Percentiles rank a stretch among this genome's conserved stretches.
Conservation (phyloP, 1,284 basidiomycete genomes). For the Amylostereum areolatum region DNA sequence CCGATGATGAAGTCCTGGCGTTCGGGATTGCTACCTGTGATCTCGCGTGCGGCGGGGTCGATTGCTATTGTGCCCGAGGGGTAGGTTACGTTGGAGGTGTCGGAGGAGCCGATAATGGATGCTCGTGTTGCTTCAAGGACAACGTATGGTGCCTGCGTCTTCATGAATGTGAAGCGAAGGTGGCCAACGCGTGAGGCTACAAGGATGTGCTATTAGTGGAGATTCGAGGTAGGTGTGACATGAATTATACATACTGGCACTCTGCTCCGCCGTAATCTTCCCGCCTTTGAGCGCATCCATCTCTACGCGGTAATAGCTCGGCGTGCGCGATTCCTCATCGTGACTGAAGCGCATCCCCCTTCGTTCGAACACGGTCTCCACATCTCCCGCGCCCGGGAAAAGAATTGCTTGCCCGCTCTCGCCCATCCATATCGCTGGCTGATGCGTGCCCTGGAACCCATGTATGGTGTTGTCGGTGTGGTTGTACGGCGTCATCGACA, state of each 20-base stretch:
- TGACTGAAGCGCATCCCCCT: slow-evolving; percentile 57
- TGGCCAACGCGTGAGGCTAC: slow-evolving; percentile 76
- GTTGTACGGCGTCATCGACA: slow-evolving; percentile 77
- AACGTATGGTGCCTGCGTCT: slow-evolving; percentile 48
- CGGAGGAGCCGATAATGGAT: slow-evolving; percentile 53
- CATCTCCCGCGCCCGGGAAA: slow-evolving; percentile 49
- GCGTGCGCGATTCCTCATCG: slow-evolving; percentile 54
- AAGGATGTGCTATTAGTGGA: too few relatives aligned
- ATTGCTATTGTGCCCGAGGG: slow-evolving; percentile 56
- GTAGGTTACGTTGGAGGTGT: slow-evolving; percentile 53
- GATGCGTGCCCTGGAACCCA: slow-evolving; percentile 75
- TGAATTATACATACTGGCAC: slow-evolving; percentile 49
- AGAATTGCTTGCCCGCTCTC: slow-evolving; percentile 68
- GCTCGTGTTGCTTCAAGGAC: slow-evolving; percentile 68
- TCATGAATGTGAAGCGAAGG: slow-evolving; percentile 64
- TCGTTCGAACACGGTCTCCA: slow-evolving; percentile 51
- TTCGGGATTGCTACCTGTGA: slow-evolving; percentile 68
- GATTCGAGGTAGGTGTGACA: not conserved
- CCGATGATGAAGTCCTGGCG: slow-evolving; percentile 71
- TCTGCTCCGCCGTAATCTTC: slow-evolving; percentile 56
- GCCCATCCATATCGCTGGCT: slow-evolving; percentile 91
- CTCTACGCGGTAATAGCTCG: slow-evolving; percentile 64
- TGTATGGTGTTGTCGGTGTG: slow-evolving; percentile 58
- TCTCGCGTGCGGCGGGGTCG: slow-evolving; percentile 40
- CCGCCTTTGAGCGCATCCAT: slow-evolving; percentile 48